Conservation (phyloP, 2,329 filamentous ascomycete genomes). For the Bipolaris victoriae region DNA sequence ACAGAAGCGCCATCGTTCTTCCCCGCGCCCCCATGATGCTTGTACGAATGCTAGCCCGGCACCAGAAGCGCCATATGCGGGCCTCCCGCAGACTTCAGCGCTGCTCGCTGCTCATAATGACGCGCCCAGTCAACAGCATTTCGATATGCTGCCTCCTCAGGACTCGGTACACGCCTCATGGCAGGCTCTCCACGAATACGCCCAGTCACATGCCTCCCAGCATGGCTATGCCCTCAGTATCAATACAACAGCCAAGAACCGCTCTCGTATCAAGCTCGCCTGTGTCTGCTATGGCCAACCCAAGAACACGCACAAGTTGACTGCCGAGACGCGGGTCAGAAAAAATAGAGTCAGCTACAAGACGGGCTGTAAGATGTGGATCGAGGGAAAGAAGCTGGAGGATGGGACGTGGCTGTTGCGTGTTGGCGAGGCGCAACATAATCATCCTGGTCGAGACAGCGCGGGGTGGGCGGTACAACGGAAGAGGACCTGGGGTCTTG, state of each 20-base stretch:
- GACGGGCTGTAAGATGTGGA: constrained; percentile 47
- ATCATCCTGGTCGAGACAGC: constrained; percentile 37
- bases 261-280: constrained; percentile 45
- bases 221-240: constrained; percentile 46
- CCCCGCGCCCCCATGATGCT: constrained; percentile 7
- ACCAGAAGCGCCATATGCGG: neutral
- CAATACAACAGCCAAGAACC: constrained; percentile 47
- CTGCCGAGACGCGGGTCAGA: constrained; percentile 42
- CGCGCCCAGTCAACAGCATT: constrained; percentile 23
- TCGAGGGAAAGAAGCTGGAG: constrained; percentile 42
- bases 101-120: constrained; percentile 17
- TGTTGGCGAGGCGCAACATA: constrained; percentile 39
- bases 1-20: neutral
- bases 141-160: constrained; percentile 41
- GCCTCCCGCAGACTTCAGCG: constrained; percentile 14
- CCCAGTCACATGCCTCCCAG: constrained; percentile 41
- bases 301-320: constrained; percentile 48
- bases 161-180: constrained; percentile 35
- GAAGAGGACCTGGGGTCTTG: constrained; percentile 44
- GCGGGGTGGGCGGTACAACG: constrained; percentile 44
- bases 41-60: neutral
- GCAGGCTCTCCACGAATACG: constrained; percentile 41
- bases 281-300: constrained; percentile 46
- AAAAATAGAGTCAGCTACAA: constrained; percentile 45
- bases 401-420: constrained; percentile 41